Base-by-base conservation (phyloP, 2,329 filamentous ascomycete species). In the Phyllosticta citriasiana region DNA sequence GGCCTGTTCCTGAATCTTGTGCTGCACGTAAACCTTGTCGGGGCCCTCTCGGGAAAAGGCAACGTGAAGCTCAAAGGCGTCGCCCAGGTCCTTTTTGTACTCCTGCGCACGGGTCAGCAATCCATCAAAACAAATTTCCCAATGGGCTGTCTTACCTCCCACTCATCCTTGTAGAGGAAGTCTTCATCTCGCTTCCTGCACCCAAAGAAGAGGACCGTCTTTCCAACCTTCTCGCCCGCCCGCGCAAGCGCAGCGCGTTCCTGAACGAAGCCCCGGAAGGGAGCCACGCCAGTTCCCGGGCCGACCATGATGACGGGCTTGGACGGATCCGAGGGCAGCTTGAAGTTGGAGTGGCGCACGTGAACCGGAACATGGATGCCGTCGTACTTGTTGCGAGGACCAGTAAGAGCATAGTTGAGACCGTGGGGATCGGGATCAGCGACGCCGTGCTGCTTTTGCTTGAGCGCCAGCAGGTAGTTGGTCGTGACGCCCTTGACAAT, bases 271-370 rank as follows among this genome's bases (percentile, higher is more conserved):
- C 83, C 94, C 67, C 94, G 87, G 85, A 99, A 97, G 19, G 94
- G 94, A 26, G 94, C 94, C 60, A 97, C 91, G 80, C 94, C 94
- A 59, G 94, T 97, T 72, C 94, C 94, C 12, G 94, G 94, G 25
- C 94, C 94, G 67, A 97, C 85, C 86, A 97, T 92, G 74, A 99
- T 96, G 68, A 99, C 80, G 30, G 94, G 94, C 77, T 95, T 96
- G 56, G 88, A 85, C 3, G 94, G 91, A 70, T 99, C 92, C 16
- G 94, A 97, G 8, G 94, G 94, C 30, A 99, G 84, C 80, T 97
- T 97, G 84, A 99, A 99, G 80, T 97, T 99, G 66, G 94, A 97
- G 78, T 97, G 93, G 66, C 94, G 90, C 63, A 99, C 86, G 72
- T 99, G 94, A 14, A 99, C 90, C 2, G 94, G 94, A 25, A 97